Percentiles rank a stretch among this genome's conserved stretches.
These are phyloP conservation scores for Coemansia sp. DNA, from an alignment of 192 early-diverging fungal genomes.

Conservation along the genomic window DNA sequence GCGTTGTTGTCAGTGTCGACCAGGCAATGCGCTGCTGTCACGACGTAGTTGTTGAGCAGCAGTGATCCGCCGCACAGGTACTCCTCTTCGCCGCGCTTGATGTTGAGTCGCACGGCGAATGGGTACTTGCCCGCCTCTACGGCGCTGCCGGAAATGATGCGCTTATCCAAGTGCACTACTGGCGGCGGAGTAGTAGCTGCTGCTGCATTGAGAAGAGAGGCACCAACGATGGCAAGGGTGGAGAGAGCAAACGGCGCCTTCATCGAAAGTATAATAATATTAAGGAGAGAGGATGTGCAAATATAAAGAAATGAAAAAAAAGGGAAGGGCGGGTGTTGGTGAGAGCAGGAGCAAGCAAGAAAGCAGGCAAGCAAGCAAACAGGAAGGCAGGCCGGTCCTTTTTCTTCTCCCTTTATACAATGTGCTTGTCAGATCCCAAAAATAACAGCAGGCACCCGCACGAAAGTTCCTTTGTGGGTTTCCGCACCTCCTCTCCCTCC, in stretches of 20 bases:
- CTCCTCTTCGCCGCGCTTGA: constrained; percentile 13
- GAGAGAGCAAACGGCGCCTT: neutral
- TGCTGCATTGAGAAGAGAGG: no score
- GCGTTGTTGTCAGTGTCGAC: constrained; percentile 24
- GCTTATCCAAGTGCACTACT: constrained; percentile 17
- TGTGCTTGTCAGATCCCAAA: no score
- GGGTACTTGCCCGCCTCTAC: constrained; percentile 19
- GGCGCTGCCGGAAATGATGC: constrained; percentile 32
- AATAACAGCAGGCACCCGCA: no score
- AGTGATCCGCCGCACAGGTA: constrained; percentile 48
- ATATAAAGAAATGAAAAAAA: neutral
- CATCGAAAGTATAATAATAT: neutral
- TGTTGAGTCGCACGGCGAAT: constrained; percentile 46
- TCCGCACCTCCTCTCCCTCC: no score
- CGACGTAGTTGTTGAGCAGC: constrained; percentile 27
- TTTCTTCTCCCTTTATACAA: no score
- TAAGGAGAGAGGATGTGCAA: no score
- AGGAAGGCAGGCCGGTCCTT: no score
- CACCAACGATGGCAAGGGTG: neutral
- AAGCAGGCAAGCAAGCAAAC: no score
- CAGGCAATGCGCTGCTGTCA: constrained; percentile 52
- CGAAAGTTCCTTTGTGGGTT: neutral
- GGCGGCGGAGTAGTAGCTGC: no score
- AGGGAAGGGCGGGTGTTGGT: neutral
- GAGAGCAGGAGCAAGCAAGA: no score